Percentiles rank a stretch among this genome's conserved stretches.
phyloP scores from a whole-genome alignment of 2,329 filamentous ascomycete species.

The Pseudocercospora fijiensis region DNA sequence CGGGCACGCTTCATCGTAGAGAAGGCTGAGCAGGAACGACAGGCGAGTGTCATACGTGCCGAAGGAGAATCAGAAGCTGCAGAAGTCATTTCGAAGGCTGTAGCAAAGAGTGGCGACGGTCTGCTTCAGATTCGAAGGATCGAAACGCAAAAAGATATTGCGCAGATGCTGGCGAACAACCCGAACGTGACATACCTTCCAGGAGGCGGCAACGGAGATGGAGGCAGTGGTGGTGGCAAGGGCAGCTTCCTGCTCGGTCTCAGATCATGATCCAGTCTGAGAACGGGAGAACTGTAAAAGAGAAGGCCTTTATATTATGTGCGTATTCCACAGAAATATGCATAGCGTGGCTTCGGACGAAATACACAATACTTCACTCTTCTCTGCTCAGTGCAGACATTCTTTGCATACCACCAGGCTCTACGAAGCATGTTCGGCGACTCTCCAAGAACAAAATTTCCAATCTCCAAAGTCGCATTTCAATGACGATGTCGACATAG shows the following conservation, averaged over 20 bases:
- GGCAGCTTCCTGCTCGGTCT: constrained; percentile 67
- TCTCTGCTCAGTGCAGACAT: background rate
- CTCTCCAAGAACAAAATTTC: background rate
- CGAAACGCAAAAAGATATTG: constrained; percentile 94
- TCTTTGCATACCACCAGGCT: background rate
- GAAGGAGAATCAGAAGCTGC: constrained; percentile 97
- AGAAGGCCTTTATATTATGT: background rate
- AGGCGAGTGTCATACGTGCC: constrained; percentile 96
- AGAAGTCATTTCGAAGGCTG: constrained; percentile 90
- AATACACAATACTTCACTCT: background rate
- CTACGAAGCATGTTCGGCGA: background rate
- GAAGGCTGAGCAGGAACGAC: constrained; percentile 96
- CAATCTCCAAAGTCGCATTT: background rate
- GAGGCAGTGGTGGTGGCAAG: constrained; percentile 50
- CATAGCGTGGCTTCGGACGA: background rate
- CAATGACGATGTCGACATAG: background rate
- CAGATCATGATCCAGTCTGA: constrained; percentile 47
- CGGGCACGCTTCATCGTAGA: constrained; percentile 97
- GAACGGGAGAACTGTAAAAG: background rate
- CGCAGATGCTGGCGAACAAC: constrained; percentile 81
- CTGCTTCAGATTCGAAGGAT: constrained; percentile 95
- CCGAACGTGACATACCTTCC: constrained; percentile 96
- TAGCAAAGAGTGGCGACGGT: constrained; percentile 89
- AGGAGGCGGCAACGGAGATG: constrained; percentile 59
- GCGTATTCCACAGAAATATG: background rate